Base-by-base conservation (phyloP, 2,329 filamentous ascomycete genomes). In the Lachnellula arida region DNA sequence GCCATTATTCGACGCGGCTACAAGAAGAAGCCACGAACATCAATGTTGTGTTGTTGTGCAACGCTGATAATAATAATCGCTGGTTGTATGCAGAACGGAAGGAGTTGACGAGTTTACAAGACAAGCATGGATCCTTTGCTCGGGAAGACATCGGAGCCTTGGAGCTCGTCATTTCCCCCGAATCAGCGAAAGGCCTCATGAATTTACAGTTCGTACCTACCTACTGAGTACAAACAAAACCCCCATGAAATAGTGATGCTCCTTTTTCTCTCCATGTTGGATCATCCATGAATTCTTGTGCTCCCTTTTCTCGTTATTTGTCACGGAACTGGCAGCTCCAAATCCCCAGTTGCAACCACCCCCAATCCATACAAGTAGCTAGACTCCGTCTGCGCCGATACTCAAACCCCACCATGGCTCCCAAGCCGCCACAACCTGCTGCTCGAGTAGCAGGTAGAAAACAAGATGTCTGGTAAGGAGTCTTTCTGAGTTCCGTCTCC, bases 391-490 rank as follows among this genome's bases (percentile, higher is more conserved):
- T 39, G 4, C 25, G 39, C 49, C 55, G 62, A 56, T 60, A 59
- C 56, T 62, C 60, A 17, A 40, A 9, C 37, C 37, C 37, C 56
- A 57, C 59, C 50, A 70, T 70, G 68, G 59, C 57, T 50, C 60
- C 47, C 19, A 64, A 60, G 47, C 61, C 57, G 53, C 61, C 81
- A 68, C 79, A 77, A 69, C 81, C 81, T 4, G 81, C 81, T 19
- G 71, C 69, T 25, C 70, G 81, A 55, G 80, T 84, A 25, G 78
- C 80, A 46, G 75, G 75, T 17, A 77, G 77, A 70, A 75, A 71
- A 66, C 78, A 82, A 65, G 81, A 84, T 78, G 81, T 84, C 46
- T 84, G 81, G 81, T 81, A 70, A 60, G 68, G 64, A 42, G n/a
- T n/a, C 11, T 44, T 23, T 17, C 9, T 12, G 28, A 32, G 28